phyloP scores from a whole-genome alignment of 768 basidiomycete species.

The Mycena indigotica region DNA sequence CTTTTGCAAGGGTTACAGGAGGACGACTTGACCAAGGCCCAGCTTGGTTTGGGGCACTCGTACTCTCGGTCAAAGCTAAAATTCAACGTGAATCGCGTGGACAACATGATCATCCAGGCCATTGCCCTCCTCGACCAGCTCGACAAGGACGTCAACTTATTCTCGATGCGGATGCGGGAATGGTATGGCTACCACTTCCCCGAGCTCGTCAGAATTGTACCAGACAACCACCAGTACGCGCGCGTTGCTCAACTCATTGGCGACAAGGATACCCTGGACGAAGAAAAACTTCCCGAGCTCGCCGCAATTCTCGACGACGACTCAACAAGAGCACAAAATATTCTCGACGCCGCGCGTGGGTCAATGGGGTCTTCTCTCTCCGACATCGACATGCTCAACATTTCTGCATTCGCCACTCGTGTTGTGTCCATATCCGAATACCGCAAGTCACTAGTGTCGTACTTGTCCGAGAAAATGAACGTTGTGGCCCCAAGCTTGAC shows the following conservation, averaged over 20 bases:
- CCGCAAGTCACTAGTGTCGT: conserved; percentile 84
- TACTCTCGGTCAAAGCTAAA: conserved; percentile 98
- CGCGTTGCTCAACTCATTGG: conserved; percentile 82
- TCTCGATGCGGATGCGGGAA: conserved; percentile 96
- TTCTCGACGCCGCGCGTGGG: conserved; percentile 90
- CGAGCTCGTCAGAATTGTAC: conserved; percentile 89
- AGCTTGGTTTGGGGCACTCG: conserved; percentile 95
- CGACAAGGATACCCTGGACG: conserved; percentile 78
- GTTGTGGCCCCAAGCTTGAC: conserved; percentile 92
- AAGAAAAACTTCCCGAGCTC: conserved; percentile 80
- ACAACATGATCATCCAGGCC: conserved; percentile 99
- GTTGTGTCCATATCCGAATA: conserved; percentile 93
- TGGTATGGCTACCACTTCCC: conserved; percentile 99
- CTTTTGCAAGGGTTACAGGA: conserved; percentile 86
- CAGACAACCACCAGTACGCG: conserved; percentile 96
- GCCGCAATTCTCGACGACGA: conserved; percentile 83
- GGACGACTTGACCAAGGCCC: conserved; percentile 88
- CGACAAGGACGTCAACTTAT: conserved; percentile 99
- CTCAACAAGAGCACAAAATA: conserved; percentile 83
- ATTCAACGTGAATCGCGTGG: conserved; percentile 93
- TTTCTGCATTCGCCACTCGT: conserved; percentile 85
- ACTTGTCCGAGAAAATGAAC: conserved; percentile 97
- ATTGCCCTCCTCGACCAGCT: conserved; percentile 97
- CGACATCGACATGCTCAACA: conserved; percentile 95
- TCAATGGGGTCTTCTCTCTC: conserved; percentile 93